These are phyloP conservation scores for Ambispora gerdemannii DNA, from an alignment of 192 early-diverging fungal genomes.

Conservation along the genomic window DNA sequence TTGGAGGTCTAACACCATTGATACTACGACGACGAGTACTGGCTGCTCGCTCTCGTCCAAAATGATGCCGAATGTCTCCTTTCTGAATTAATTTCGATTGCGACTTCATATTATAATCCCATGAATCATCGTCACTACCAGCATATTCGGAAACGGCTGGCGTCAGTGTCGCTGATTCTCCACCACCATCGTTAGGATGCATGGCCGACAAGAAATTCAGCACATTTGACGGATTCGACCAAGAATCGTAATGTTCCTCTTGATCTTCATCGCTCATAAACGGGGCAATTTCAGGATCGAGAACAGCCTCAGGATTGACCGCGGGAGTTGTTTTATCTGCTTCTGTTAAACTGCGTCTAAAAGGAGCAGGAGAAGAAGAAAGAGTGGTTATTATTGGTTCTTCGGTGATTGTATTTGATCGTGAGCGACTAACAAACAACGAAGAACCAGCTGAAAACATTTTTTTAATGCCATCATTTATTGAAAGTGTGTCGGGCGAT, in stretches of 20 bases:
- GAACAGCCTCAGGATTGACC: conserved; percentile 37
- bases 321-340: conserved; percentile 38
- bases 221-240: conserved; percentile 38
- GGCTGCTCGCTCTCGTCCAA: conserved; percentile 45
- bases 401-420: conserved; percentile 42
- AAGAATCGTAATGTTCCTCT: conserved; percentile 42
- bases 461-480: conserved; percentile 39
- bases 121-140: conserved; percentile 47
- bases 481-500: conserved; percentile 23
- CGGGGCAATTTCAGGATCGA: conserved; percentile 59
- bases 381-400: conserved; percentile 26
- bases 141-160: conserved; percentile 24
- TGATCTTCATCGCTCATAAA: conserved; percentile 64
- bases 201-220: conserved; percentile 35
- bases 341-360: conserved; percentile 40
- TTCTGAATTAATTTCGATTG: conserved; percentile 27
- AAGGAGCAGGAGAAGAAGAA: conserved; percentile 40
- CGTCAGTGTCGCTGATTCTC: conserved; percentile 19
- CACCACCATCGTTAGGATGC: conserved; percentile 1
- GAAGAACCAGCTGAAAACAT: conserved; percentile 37
- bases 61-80: conserved; percentile 53
- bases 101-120: conserved; percentile 35
- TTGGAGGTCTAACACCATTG: conserved; percentile 35
- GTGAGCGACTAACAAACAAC: conserved; percentile 39
- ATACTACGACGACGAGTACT: conserved; percentile 47